Percentiles rank a stretch among this genome's conserved stretches.
These are phyloP conservation scores for Mycena sanguinolenta DNA, from an alignment of 768 basidiomycete species.

Conservation along the genomic window DNA sequence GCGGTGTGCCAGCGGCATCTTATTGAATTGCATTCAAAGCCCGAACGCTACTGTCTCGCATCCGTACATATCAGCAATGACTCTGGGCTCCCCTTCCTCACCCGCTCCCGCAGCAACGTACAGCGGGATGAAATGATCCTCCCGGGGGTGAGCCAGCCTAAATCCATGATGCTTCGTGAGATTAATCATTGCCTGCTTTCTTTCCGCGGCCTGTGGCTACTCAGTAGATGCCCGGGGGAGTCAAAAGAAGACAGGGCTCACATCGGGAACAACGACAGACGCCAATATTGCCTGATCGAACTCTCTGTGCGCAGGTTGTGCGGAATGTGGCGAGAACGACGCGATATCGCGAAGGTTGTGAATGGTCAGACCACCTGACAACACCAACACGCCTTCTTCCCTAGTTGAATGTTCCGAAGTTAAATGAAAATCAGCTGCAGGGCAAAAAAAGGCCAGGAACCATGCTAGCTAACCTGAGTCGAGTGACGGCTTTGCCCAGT, in stretches of 20 bases:
- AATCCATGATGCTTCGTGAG: constrained; percentile 74
- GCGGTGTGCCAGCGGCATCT: too few species aligned
- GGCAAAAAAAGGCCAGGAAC: background rate
- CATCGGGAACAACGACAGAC: constrained; percentile 65
- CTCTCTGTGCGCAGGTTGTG: background rate
- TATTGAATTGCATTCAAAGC: constrained; percentile 1
- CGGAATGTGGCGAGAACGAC: constrained; percentile 4
- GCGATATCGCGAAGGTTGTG: constrained; percentile 18
- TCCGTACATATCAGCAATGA: constrained; percentile 66
- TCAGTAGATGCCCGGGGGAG: constrained; percentile 7
- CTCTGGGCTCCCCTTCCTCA: too few species aligned
- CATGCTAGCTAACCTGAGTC: constrained; percentile 53
- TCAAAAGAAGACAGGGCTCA: constrained; percentile 44
- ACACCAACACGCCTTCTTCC: constrained; percentile 73
- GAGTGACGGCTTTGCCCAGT: constrained; percentile 70
- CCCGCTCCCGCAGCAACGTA: constrained; percentile 49
- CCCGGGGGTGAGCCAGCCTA: constrained; percentile 77
- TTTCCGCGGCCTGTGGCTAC: constrained; percentile 55
- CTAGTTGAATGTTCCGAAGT: too few species aligned
- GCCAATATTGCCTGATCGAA: constrained; percentile 35
- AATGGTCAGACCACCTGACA: constrained; percentile 76
- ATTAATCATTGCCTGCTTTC: constrained; percentile 63
- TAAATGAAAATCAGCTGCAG: background rate
- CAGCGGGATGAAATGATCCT: constrained; percentile 86
- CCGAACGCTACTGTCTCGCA: constrained; percentile 77